Base-by-base conservation (phyloP, 2,329 filamentous ascomycete species). In the Cadophora gregata region DNA sequence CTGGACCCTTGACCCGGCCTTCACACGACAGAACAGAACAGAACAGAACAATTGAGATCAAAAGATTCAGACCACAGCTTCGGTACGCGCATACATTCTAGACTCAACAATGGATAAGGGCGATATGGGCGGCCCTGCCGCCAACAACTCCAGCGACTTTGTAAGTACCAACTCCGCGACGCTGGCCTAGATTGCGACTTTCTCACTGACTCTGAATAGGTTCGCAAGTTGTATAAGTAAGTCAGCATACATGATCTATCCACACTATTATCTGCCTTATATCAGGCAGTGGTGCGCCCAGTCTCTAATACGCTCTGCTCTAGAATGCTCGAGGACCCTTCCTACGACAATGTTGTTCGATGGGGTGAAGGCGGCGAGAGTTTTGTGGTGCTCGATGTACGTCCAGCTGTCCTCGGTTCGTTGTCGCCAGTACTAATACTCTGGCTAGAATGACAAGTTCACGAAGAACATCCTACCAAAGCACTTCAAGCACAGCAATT, bases 401-500 rank as follows among this genome's bases (percentile, higher is more conserved):
- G 84, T 74, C 33, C 65, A 66, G n/a, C 62, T 55, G 10, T 38
- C 25, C 27, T 29, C 36, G n/a, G 27, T 16, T 24, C 24, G 24
- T 3, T 25, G 27, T 29, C 45, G 42, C 58, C 16, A 50, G 55
- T 64, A 63, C 65, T 76, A 68, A 75, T 71, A 66, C 64, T 64
- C 45, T 58, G 61, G 67, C 29, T 78, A 97, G 95, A 97, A 96
- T 79, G 95, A 98, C 79, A 97, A 97, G 79, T 99, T 99, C 77
- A 98, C 96, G 25, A 97, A 97, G 79, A 91, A 92, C 47, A 97
- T 99, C 74, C 87, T 99, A 19, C 96, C 96, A 2, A 97, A 98
- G 78, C 93, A 98, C 76, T 99, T 99, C 84, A 99, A 99, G 80
- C 96, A 98, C 81, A 97, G 93, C 86, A 97, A 97, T 79, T 97